Conservation (phyloP, 2,329 filamentous ascomycete species). For the Parasarocladium wereldwijsianum region DNA sequence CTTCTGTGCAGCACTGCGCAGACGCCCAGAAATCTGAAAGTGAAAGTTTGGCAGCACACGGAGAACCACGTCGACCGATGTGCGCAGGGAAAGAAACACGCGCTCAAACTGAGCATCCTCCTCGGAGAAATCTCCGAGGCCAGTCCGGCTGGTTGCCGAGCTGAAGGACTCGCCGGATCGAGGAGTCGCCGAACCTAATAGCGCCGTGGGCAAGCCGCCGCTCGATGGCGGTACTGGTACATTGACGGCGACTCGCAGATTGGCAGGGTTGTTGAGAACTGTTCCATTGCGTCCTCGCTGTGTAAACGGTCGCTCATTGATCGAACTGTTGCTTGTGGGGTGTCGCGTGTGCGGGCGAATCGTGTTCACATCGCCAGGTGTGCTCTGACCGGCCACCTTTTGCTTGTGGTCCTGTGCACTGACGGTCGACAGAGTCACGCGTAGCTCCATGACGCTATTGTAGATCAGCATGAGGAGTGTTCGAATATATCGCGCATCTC, state of each 20-base stretch:
- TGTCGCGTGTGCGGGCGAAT: constrained; percentile 36
- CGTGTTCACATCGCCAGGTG: constrained; percentile 25
- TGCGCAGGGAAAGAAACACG: constrained; percentile 64
- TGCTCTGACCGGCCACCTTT: constrained; percentile 6
- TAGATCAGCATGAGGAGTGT: constrained; percentile 49
- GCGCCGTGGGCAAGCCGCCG: constrained; percentile 57
- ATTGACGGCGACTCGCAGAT: constrained; percentile 20
- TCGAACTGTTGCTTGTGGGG: constrained; percentile 33
- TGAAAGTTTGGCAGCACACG: constrained; percentile 57
- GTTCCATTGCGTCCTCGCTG: constrained; percentile 20
- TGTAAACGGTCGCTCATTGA: constrained; percentile 28
- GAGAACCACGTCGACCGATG: constrained; percentile 59
- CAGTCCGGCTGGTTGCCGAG: constrained; percentile 30
- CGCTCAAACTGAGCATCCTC: constrained; percentile 72
- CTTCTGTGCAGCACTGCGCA: constrained; percentile 47
- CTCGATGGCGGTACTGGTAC: constrained; percentile 1
- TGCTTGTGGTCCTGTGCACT: constrained; percentile 10
- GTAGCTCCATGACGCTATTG: constrained; percentile 53
- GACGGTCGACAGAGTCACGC: constrained; percentile 32
- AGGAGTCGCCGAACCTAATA: constrained; percentile 2
- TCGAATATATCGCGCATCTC: constrained; percentile 51
- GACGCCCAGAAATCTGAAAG: constrained; percentile 47
- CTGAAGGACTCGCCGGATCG: constrained; percentile 47
- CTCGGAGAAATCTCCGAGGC: constrained; percentile 49
- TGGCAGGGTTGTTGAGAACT: constrained; percentile 28